Conservation (phyloP, 768 basidiomycete genomes). For the Lyophyllum semitale region DNA sequence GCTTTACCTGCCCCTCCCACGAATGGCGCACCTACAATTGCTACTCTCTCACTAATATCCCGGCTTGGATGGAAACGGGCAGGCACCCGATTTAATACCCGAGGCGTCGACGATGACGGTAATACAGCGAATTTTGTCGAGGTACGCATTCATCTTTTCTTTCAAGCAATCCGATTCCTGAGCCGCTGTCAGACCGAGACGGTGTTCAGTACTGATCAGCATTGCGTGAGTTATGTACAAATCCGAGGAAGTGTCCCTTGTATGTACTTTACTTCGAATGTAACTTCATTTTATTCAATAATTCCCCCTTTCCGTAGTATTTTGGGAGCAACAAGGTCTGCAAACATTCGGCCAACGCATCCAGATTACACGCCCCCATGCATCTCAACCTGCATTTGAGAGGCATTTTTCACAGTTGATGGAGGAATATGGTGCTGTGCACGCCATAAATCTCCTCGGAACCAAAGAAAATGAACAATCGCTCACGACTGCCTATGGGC, state of each 20-base stretch:
- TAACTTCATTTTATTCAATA: slow-evolving; percentile 12
- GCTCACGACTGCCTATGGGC: slow-evolving; percentile 79
- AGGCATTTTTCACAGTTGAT: slow-evolving; percentile 87
- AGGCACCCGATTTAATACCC: slow-evolving; percentile 95
- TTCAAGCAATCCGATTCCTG: slow-evolving; percentile 11
- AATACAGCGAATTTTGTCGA: slow-evolving; percentile 97
- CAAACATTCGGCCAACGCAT: slow-evolving; percentile 94
- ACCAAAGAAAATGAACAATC: slow-evolving; percentile 90
- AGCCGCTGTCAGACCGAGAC: slow-evolving; percentile 74
- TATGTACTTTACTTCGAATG: slow-evolving; percentile 46
- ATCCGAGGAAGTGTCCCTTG: slow-evolving; percentile 93
- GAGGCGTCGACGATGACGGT: slow-evolving; percentile 95
- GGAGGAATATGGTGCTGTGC: slow-evolving; percentile 81
- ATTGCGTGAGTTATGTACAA: slow-evolving; percentile 91
- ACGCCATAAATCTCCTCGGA: slow-evolving; percentile 91
- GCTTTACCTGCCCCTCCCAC: slow-evolving; percentile 75
- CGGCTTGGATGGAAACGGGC: slow-evolving; percentile 93
- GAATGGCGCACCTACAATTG: slow-evolving; percentile 70
- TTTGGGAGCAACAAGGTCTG: slow-evolving; percentile 98
- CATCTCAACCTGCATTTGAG: slow-evolving; percentile 96
- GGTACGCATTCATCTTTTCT: slow-evolving; percentile 40
- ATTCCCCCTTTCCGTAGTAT: slow-evolving; percentile 55
- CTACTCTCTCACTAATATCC: slow-evolving; percentile 80
- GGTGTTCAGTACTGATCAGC: slow-evolving; percentile 81
- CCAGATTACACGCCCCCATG: slow-evolving; percentile 93